These are phyloP conservation scores for Amanita molliuscula DNA, from an alignment of 768 basidiomycete species.

Conservation along the genomic window DNA sequence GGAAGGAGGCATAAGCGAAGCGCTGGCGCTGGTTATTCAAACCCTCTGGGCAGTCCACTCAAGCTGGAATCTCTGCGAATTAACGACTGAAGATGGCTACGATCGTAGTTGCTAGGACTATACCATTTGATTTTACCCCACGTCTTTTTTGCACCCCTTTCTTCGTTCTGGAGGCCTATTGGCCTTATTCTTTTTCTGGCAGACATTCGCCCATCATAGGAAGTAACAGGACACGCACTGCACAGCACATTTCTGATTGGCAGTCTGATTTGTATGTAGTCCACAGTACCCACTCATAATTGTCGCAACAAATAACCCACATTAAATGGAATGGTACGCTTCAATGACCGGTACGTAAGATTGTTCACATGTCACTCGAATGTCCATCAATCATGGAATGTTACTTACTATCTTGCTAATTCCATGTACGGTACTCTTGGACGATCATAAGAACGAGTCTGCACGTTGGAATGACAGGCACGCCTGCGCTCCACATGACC, in stretches of 20 bases:
- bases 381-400: neutral
- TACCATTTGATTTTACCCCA: neutral
- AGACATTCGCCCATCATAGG: neutral
- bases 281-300: too few species aligned
- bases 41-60: constrained; percentile 1
- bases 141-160: neutral
- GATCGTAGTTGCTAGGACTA: neutral
- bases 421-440: neutral
- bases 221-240: too few species aligned
- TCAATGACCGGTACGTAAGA: too few species aligned
- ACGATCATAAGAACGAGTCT: neutral
- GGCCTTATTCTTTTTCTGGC: neutral
- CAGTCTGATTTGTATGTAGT: too few species aligned
- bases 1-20: constrained; percentile 51
- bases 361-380: too few species aligned
- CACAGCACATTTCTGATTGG: too few species aligned
- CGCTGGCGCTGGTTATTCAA: constrained; percentile 9
- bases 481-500: neutral
- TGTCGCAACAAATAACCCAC: too few species aligned
- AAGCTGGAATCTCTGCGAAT: constrained; percentile 6
- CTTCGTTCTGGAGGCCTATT: neutral
- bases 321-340: too few species aligned
- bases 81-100: constrained; percentile 11
- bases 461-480: neutral
- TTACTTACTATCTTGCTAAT: neutral